Evolutionary conservation across 2,329 filamentous ascomycete genomes (phyloP), one percentile per base, ranked within the genome.

Genomic region (Pseudocercospora vitis): DNA sequence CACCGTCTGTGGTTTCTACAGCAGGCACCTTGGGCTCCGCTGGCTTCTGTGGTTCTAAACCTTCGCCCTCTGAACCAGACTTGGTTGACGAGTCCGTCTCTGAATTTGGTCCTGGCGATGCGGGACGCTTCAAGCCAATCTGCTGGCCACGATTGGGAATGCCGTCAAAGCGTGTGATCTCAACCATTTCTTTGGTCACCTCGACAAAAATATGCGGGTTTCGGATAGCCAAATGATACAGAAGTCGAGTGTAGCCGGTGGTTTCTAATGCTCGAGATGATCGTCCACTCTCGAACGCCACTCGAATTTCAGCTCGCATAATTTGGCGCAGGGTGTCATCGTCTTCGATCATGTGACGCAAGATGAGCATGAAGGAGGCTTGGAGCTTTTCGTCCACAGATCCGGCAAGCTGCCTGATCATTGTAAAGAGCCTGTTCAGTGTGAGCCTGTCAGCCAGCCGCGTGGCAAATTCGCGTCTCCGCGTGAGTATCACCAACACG

Each of bases 341-440:
- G 66, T 99, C 95, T 72, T 99, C 94, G 50, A 97, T 83, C 60
- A 99, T 86, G 67, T 99, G 94, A 33, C 95, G 86, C 37, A 99
- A 76, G 48, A 96, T 86, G 9, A 92, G 81, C 81, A 97, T 86
- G 64, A 96, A 87, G 53, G 87, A 81, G 57, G 81, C 80, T 57
- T 86, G 82, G 7, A 99, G 80, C 50, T 86, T 86, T 50, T 88
- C 82, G 24, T 90, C 88, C 5, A 88, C 87, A 24, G 85, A 81
- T 21, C 88, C 88, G 16, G 89, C 86, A 55, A 97, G 82, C 70
- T 97, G 92, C 70, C 95, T 95, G 53, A 92, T 85, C 89, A 97
- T 96, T 48, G 96, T 82, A 71, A 99, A 97, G 18, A 99, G 77
- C 23, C 90, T 83, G 67, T 94, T 89, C 45, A 99, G 78, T 63